These are phyloP conservation scores for Starmerella asiatica DNA, from an alignment of 805 yeast species.

Conservation along the genomic window DNA sequence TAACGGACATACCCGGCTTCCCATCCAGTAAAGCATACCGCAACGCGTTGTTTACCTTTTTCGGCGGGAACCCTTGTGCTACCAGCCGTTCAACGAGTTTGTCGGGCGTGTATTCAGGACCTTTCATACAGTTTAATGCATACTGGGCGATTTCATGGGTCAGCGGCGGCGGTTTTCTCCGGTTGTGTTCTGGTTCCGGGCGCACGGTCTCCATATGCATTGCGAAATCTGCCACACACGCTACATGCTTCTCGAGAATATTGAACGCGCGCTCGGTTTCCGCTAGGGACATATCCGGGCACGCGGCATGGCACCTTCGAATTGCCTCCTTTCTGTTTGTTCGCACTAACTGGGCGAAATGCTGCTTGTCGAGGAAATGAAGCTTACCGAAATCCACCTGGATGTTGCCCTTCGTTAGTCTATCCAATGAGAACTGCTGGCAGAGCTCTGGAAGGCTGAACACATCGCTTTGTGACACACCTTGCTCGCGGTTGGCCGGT, in stretches of 20 bases:
- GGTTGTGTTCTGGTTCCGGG: slow-evolving; percentile 9
- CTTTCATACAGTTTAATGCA: slow-evolving; percentile 1
- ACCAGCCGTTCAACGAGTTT: background rate
- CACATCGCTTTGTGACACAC: slow-evolving; percentile 22
- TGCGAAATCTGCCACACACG: slow-evolving; percentile 41
- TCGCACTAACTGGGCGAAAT: slow-evolving; percentile 22
- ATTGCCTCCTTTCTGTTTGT: slow-evolving; percentile 6
- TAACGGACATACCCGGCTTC: slow-evolving; percentile 55
- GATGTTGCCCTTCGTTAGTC: slow-evolving; percentile 84
- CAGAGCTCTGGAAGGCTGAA: slow-evolving; percentile 35
- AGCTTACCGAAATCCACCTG: slow-evolving; percentile 74
- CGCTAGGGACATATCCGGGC: slow-evolving; percentile 21
- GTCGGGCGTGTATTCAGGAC: too few species aligned
- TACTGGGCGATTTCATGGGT: background rate
- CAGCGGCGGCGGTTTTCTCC: slow-evolving; percentile 1
- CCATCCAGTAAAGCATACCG: slow-evolving; percentile 62
- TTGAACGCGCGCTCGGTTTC: slow-evolving; percentile 33
- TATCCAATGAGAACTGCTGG: slow-evolving; percentile 45
- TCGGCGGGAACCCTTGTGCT: slow-evolving; percentile 13
- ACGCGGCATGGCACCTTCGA: slow-evolving; percentile 11
- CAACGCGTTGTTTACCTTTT: slow-evolving; percentile 38
- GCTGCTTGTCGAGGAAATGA: slow-evolving; percentile 61
- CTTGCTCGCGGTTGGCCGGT: slow-evolving; percentile 28
- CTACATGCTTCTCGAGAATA: slow-evolving; percentile 37
- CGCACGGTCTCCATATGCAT: slow-evolving; percentile 26